Evolutionary conservation across 192 early-diverging fungal species (phyloP).

Genomic region (Coemansia sp.): DNA sequence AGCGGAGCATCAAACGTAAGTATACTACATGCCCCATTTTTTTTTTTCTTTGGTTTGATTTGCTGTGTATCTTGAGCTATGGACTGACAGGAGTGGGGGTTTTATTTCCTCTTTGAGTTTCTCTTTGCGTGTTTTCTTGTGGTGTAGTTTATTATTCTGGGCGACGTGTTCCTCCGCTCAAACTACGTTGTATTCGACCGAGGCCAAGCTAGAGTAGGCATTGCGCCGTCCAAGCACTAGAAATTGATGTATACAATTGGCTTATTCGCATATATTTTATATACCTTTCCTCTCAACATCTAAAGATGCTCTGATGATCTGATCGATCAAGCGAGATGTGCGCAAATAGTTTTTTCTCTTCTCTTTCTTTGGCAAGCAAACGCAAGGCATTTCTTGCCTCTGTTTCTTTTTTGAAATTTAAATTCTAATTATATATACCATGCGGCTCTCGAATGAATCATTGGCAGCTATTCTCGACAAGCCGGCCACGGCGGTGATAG

Average conservation of each 20-base stretch:
- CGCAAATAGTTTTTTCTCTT: neutral
- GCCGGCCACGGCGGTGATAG: slow-evolving; percentile 47
- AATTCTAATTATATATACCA: neutral
- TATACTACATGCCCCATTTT: neutral
- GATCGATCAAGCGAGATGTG: neutral
- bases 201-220: slow-evolving; percentile 59
- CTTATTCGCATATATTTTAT: too few species aligned
- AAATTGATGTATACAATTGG: too few species aligned
- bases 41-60: neutral
- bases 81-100: too few species aligned
- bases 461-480: slow-evolving; percentile 16
- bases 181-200: slow-evolving; percentile 71
- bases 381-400: too few species aligned
- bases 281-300: too few species aligned
- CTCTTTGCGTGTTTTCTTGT: neutral
- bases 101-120: neutral
- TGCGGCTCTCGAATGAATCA: slow-evolving; percentile 37
- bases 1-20: slow-evolving; percentile 53
- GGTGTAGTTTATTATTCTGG: slow-evolving; percentile 65
- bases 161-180: slow-evolving; percentile 70
- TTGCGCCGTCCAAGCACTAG: slow-evolving; percentile 60
- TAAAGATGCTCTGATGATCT: too few species aligned
- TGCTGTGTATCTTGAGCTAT: neutral
- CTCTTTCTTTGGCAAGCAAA: neutral
- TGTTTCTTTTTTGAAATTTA: neutral